Percentiles rank a stretch among this genome's conserved stretches.
phyloP scores from a whole-genome alignment of 1,284 basidiomycete genomes.

The Puccinia hordei region DNA sequence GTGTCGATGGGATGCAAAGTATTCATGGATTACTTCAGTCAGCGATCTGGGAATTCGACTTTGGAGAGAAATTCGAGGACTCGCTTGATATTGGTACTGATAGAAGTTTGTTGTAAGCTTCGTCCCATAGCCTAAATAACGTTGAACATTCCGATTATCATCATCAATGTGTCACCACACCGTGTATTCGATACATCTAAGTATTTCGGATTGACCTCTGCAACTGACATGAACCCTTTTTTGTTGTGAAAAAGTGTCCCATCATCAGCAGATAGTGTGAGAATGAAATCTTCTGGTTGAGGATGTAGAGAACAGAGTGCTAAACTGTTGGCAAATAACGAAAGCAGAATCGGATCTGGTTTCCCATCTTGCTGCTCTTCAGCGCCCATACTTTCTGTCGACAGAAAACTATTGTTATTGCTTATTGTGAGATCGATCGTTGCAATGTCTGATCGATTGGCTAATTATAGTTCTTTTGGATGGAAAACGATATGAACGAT shows the following conservation, averaged over 20 bases:
- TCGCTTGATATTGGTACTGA: slow-evolving; percentile 72
- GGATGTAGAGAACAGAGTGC: not conserved
- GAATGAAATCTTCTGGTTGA: not conserved
- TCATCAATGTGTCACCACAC: not conserved
- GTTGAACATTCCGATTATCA: not conserved
- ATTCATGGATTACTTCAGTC: not conserved
- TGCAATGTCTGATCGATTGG: not conserved
- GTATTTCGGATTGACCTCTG: slow-evolving; percentile 27
- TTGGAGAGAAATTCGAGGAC: slow-evolving; percentile 19
- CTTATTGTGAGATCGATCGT: not conserved
- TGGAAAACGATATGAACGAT: not conserved
- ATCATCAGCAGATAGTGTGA: not conserved
- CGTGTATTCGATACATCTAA: not conserved
- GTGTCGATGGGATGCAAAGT: not conserved
- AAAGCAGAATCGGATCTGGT: slow-evolving; percentile 82
- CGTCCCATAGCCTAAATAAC: slow-evolving; percentile 79
- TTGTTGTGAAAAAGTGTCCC: not conserved
- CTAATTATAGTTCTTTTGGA: too few species aligned
- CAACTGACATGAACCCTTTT: slow-evolving; percentile 49
- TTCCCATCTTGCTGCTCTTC: slow-evolving; percentile 33
- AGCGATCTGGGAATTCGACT: not conserved
- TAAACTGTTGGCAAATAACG: slow-evolving; percentile 82
- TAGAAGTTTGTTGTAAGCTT: slow-evolving; percentile 82
- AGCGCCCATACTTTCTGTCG: not conserved
- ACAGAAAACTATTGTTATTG: not conserved